A percentile compares a stretch with the other conserved stretches of the same genome.
phyloP scores from a whole-genome alignment of 352 stramenopile genomes.

The Chrysophaeum taylorii region DNA sequence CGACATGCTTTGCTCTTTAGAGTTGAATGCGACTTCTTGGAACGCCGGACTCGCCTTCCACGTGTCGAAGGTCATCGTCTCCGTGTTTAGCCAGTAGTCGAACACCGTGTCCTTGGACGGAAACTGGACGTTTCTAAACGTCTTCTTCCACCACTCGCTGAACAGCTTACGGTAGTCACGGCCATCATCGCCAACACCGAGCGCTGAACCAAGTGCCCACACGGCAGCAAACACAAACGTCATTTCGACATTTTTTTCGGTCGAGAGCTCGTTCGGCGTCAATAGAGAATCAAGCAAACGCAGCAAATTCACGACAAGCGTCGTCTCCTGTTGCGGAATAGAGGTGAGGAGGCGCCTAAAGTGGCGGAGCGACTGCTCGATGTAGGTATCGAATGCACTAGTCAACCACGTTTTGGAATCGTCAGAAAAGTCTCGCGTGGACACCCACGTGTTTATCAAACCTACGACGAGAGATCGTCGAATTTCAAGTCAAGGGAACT shows the following conservation, averaged over 20 bases:
- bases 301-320: constrained; percentile 66
- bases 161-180: constrained; percentile 50
- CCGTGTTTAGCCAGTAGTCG: constrained; percentile 79
- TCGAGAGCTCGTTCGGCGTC: constrained; percentile 32
- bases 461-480: too few relatives aligned
- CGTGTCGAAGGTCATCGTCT: constrained; percentile 42
- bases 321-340: constrained; percentile 54
- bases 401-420: constrained; percentile 66
- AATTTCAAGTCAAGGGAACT: too few relatives aligned
- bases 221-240: constrained; percentile 27
- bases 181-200: constrained; percentile 35
- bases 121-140: constrained; percentile 76
- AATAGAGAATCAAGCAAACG: constrained; percentile 75
- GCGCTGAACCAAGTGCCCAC: constrained; percentile 25
- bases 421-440: constrained; percentile 25
- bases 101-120: constrained; percentile 83
- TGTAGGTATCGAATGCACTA: constrained; percentile 75
- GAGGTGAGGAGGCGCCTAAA: constrained; percentile 17
- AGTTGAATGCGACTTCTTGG: constrained; percentile 38
- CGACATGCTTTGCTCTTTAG: constrained; percentile 19
- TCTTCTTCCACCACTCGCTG: constrained; percentile 65
- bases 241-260: constrained; percentile 22
- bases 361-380: constrained; percentile 35
- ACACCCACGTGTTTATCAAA: constrained; percentile 85
- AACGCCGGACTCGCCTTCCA: constrained; percentile 81